Base-by-base conservation (phyloP, 202 grass and related monocot genomes). In the Carex arenaria region DNA sequence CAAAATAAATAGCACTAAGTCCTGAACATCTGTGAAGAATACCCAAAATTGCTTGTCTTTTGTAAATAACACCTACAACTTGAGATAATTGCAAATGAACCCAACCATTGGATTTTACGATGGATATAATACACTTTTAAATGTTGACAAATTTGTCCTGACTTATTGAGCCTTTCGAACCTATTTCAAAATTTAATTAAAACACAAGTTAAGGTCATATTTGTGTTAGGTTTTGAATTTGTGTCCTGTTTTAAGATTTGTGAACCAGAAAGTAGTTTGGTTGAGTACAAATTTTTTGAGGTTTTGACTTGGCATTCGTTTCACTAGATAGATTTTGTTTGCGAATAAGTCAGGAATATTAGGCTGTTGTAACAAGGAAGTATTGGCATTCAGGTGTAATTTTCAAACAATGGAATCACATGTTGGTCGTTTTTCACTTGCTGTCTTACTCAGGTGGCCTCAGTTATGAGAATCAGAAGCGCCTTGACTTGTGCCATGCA, bases 381-480 rank as follows among this genome's bases (percentile, higher is more conserved):
- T 73, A 53, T 80, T 38, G 11, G 73, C 51, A 79, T 32, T 64
- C 38, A 14, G 38, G 38, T 12, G 3, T 55, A 3, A 19, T 56
- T 38, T 76, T 75, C 52, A 71, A 83, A 72, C 55, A 68, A 68
- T n/a, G 7, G 10, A 54, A 67, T 23, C 30, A 49, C 4, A 31
- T 64, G 42, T 67, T 28, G 40, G 1, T 45, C 61, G 20, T 66
- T 2, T 22, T n/a, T 15, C 18, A 56, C 10, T 49, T 79, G 40
- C 72, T 68, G 18, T 15, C 20, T 67, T 68, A 64, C 80, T 80
- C 60, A 94, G 92, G 80, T 94, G 10, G 89, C 87, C 49, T 91
- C 89, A n/a, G 56, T 84, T 70, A 64, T 78, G 61, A 87, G 89
- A 65, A 77, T 94, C 86, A 85, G 89, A 56, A 91, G 82, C 32